Evolutionary conservation across 352 stramenopile genomes (phyloP).

Genomic region (Phytophthora cactorum): DNA sequence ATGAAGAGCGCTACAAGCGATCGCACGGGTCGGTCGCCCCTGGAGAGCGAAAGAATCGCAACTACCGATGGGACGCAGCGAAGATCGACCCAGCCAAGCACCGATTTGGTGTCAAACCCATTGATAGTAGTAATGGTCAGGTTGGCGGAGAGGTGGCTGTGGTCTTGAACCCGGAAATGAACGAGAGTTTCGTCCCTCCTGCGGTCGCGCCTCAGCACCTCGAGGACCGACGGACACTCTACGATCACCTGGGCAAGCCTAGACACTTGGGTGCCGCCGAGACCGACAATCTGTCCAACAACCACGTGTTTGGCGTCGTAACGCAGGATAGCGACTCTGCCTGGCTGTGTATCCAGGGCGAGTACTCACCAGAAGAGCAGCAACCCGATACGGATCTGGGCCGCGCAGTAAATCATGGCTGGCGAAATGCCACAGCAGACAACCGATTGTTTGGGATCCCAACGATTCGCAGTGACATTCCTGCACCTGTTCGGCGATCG

Average conservation of each 20-base stretch:
- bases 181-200: constrained; percentile 49
- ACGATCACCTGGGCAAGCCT: constrained; percentile 77
- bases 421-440: constrained; percentile 76
- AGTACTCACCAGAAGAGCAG: constrained; percentile 84
- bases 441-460: constrained; percentile 81
- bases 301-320: constrained; percentile 73
- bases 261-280: constrained; percentile 59
- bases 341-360: constrained; percentile 82
- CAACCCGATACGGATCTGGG: constrained; percentile 86
- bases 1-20: constrained; percentile 75
- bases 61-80: constrained; percentile 81
- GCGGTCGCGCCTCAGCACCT: constrained; percentile 68
- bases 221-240: constrained; percentile 74
- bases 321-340: constrained; percentile 61
- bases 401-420: constrained; percentile 82
- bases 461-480: constrained; percentile 88
- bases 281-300: constrained; percentile 39
- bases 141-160: constrained; percentile 52
- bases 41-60: constrained; percentile 86
- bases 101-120: constrained; percentile 69
- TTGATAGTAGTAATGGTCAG: background rate
- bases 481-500: constrained; percentile 66
- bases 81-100: constrained; percentile 72
- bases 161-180: constrained; percentile 78
- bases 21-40: constrained; percentile 80